phyloP scores from a whole-genome alignment of 768 basidiomycete species.

The Collybia sordida region DNA sequence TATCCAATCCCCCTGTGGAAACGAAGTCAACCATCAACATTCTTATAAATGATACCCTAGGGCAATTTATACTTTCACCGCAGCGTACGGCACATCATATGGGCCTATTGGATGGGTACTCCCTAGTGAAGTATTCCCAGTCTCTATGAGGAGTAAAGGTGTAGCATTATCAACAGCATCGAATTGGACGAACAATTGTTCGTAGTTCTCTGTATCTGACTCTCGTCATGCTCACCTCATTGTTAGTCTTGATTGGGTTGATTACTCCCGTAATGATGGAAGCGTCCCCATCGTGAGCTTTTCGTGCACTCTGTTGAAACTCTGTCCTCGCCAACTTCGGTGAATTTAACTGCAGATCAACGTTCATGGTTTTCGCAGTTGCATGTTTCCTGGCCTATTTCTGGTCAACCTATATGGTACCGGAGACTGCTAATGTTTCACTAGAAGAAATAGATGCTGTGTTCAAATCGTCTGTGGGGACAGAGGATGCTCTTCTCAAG shows the following conservation, averaged over 20 bases:
- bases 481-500: constrained; percentile 50
- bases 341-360: constrained; percentile 38
- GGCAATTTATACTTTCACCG: constrained; percentile 72
- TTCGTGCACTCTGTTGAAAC: background rate
- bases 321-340: background rate
- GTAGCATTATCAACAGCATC: constrained; percentile 82
- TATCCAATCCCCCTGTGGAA: background rate
- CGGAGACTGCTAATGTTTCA: constrained; percentile 76
- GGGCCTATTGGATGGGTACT: constrained; percentile 86
- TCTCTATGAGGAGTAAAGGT: constrained; percentile 77
- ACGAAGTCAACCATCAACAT: background rate
- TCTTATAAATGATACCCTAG: constrained; percentile 26
- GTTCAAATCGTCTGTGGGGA: constrained; percentile 59
- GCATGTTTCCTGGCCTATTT: constrained; percentile 68
- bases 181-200: constrained; percentile 87
- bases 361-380: constrained; percentile 66
- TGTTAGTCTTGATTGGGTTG: constrained; percentile 70
- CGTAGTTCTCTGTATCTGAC: constrained; percentile 14
- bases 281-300: constrained; percentile 53
- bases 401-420: constrained; percentile 69
- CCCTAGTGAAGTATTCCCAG: constrained; percentile 80
- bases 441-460: constrained; percentile 75
- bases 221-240: background rate
- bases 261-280: constrained; percentile 68
- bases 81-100: constrained; percentile 73